Conservation (phyloP, 2,329 filamentous ascomycete genomes). For the Paraconiothyrium brasiliense region DNA sequence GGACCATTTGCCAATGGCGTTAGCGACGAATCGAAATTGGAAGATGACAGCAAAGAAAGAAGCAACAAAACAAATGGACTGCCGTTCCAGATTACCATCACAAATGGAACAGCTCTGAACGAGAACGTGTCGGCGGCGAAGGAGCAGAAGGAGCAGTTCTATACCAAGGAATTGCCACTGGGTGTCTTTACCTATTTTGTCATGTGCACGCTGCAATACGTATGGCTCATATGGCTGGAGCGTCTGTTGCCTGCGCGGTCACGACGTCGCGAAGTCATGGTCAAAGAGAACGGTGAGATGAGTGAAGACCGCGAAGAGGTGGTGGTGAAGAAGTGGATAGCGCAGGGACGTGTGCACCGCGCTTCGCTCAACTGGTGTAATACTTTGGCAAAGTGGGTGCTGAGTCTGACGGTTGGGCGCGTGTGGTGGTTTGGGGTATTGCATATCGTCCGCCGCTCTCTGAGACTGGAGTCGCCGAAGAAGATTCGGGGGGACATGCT, state of each 20-base stretch:
- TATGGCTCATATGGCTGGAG: constrained; percentile 26
- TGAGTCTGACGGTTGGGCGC: constrained; percentile 24
- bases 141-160: constrained; percentile 17
- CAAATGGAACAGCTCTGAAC: constrained; percentile 10
- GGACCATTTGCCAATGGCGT: neutral
- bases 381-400: constrained; percentile 28
- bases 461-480: constrained; percentile 16
- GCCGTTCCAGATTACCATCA: neutral
- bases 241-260: constrained; percentile 23
- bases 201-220: constrained; percentile 22
- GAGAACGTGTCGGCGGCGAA: neutral
- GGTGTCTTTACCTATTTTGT: constrained; percentile 13
- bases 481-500: constrained; percentile 4
- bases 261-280: constrained; percentile 1
- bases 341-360: constrained; percentile 24
- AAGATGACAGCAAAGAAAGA: neutral
- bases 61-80: neutral
- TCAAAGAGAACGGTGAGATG: constrained; percentile 17
- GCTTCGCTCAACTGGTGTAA: constrained; percentile 29
- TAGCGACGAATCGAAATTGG: neutral
- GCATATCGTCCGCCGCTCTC: constrained; percentile 14
- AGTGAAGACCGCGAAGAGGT: constrained; percentile 28
- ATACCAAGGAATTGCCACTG: constrained; percentile 16
- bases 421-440: constrained; percentile 11
- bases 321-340: constrained; percentile 30